Evolutionary conservation across 2,329 filamentous ascomycete genomes (phyloP).

Genomic region (Claviceps maximensis): DNA sequence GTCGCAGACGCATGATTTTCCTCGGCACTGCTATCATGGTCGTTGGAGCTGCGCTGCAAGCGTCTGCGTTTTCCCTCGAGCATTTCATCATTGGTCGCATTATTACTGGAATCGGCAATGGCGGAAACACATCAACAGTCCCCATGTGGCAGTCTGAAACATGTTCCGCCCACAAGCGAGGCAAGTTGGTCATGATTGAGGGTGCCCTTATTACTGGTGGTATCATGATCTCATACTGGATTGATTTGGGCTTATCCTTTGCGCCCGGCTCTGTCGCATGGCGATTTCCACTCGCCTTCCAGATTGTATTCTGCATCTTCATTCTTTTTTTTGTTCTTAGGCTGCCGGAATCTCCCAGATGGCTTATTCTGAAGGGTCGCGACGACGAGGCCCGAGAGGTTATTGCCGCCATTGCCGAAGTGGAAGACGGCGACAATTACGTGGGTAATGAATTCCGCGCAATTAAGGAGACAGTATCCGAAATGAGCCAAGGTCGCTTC

Average conservation of each 20-base stretch:
- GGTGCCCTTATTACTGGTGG: constrained; percentile 44
- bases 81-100: constrained; percentile 47
- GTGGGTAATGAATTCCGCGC: constrained; percentile 45
- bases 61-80: constrained; percentile 37
- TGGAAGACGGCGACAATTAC: constrained; percentile 41
- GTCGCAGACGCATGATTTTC: constrained; percentile 45
- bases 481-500: constrained; percentile 49
- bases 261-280: constrained; percentile 28
- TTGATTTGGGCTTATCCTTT: constrained; percentile 45
- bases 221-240: constrained; percentile 46
- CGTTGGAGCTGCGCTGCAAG: constrained; percentile 47
- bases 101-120: constrained; percentile 45
- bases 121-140: constrained; percentile 40
- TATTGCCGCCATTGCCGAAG: constrained; percentile 39
- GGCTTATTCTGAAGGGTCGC: constrained; percentile 31
- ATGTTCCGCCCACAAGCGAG: constrained; percentile 41
- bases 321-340: constrained; percentile 39
- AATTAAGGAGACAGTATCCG: constrained; percentile 55
- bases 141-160: constrained; percentile 51
- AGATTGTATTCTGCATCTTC: constrained; percentile 44
- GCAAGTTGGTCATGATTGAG: constrained; percentile 49
- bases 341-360: constrained; percentile 40
- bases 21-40: constrained; percentile 44
- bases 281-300: constrained; percentile 46
- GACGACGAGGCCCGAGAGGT: constrained; percentile 34